Evolutionary conservation across 2,329 filamentous ascomycete genomes (phyloP), one percentile per base, ranked within the genome.

Genomic region (Apiospora hydei): DNA sequence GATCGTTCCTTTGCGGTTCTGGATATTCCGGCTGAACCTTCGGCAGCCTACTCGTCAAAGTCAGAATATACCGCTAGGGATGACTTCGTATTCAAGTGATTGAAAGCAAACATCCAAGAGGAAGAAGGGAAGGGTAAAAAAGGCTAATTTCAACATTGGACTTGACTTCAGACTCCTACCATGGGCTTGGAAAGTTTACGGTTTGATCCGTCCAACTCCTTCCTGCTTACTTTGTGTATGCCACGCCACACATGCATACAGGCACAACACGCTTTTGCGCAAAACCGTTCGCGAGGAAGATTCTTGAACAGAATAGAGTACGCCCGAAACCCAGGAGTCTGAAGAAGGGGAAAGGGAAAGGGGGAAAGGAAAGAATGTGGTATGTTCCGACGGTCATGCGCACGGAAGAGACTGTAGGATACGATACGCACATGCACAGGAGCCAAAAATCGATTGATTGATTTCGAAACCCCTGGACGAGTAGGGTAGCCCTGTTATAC

Each of bases 171-270:
- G 57, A 64, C 34, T 64, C 57, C 34, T 64, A 41, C 57, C 57
- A 64, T 30, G 18, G 34, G 18, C 57, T 64, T 64, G 57, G 57
- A 41, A 64, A 41, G 34, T 64, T 64, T 41, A 64, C 34, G 34
- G 34, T 64, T 64, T 64, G 21, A 64, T 64, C 57, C 57, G 57
- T 10, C 7, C 57, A 64, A 64, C 57, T 34, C 51, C 51, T 57
- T 34, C 14, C 26, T 34, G 26, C n/a, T 57, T 18, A 34, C 51
- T 57, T 57, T 57, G 8, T 10, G 21, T 14, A 43, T 51, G n/a
- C n/a, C 8, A 18, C 26, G n/a, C 47, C 8, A 18, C 26, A 34
- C 51, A 57, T 57, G 26, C 16, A 57, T 18, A 34, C 51, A 18
- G 4, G 24, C 26, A 34, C 26, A 41, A n/a, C 18, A 41, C 57